These are phyloP conservation scores for Conticribra guillardii DNA, from an alignment of 108 stramenopile species.

Conservation along the genomic window DNA sequence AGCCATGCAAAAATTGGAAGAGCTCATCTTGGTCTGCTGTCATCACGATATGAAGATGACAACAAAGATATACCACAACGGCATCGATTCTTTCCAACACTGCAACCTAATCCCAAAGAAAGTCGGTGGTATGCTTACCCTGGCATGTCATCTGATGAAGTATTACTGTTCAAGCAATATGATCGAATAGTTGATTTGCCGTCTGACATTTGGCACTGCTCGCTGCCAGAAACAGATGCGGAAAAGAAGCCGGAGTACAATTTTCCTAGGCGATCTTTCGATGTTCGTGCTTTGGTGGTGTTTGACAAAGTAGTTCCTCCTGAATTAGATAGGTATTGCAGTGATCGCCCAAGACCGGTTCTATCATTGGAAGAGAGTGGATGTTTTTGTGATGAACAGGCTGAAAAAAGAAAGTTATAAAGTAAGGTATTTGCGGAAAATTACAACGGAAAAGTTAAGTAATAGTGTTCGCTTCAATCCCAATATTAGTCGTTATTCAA, in stretches of 20 bases:
- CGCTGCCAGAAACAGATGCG: slow-evolving; percentile 12
- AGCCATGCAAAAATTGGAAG: slow-evolving; percentile 29
- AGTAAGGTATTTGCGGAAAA: no score
- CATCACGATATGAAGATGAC: slow-evolving; percentile 43
- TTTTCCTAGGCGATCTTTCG: slow-evolving; percentile 58
- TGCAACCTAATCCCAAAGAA: slow-evolving; percentile 25
- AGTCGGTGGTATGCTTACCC: slow-evolving; percentile 65
- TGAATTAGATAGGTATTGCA: slow-evolving; percentile 45
- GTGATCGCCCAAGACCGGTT: slow-evolving; percentile 32
- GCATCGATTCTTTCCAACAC: slow-evolving; percentile 39
- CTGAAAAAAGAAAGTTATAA: slow-evolving; percentile 17
- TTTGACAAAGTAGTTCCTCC: slow-evolving; percentile 52
- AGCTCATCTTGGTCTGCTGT: slow-evolving; percentile 46
- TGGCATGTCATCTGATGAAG: slow-evolving; percentile 44
- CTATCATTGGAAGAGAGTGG: slow-evolving; percentile 59
- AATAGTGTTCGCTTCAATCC: no score
- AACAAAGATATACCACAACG: neutral
- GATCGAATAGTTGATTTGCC: slow-evolving; percentile 41
- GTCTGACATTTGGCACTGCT: slow-evolving; percentile 68
- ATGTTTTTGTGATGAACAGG: slow-evolving; percentile 66
- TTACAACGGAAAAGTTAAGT: no score
- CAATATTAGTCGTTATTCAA: no score
- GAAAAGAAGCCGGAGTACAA: neutral
- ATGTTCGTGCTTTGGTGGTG: slow-evolving; percentile 56
- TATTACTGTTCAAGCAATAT: slow-evolving; percentile 63